phyloP scores from a whole-genome alignment of 306 rosid species.

The Pyrus communis region DNA sequence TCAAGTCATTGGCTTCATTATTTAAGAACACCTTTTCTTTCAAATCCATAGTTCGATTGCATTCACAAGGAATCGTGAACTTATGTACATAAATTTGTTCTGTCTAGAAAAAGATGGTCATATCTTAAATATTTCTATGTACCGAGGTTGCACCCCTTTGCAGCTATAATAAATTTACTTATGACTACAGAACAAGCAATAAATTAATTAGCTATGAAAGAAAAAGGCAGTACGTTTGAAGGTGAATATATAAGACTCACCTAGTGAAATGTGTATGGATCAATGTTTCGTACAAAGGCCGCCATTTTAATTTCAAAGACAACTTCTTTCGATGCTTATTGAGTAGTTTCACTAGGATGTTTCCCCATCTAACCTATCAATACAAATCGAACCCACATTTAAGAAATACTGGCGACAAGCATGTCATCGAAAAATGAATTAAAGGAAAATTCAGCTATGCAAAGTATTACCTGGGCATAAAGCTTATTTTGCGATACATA shows the following conservation, averaged over 20 bases:
- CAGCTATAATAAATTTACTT: not conserved
- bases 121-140: not conserved
- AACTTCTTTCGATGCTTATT: slow-evolving; percentile 78
- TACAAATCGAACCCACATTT: slow-evolving; percentile 29
- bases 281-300: slow-evolving; percentile 77
- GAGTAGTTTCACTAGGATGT: slow-evolving; percentile 68
- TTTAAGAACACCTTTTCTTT: not conserved
- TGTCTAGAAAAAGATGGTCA: not conserved
- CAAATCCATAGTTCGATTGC: not conserved
- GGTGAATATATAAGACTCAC: slow-evolving; percentile 32
- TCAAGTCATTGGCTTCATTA: not conserved
- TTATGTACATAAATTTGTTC: not conserved
- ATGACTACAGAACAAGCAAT: not conserved
- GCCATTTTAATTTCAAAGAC: slow-evolving; percentile 68
- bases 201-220: not conserved
- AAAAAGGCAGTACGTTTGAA: not conserved
- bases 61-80: not conserved
- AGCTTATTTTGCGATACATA: slow-evolving; percentile 64
- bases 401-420: slow-evolving; percentile 5
- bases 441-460: slow-evolving; percentile 2
- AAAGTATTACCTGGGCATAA: slow-evolving; percentile 74
- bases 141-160: not conserved
- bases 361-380: slow-evolving; percentile 98
- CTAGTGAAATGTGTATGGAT: slow-evolving; percentile 83
- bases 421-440: slow-evolving; percentile 1